These are phyloP conservation scores for Grigorovia yakushimaensis DNA, from an alignment of 805 yeast species.

Conservation along the genomic window DNA sequence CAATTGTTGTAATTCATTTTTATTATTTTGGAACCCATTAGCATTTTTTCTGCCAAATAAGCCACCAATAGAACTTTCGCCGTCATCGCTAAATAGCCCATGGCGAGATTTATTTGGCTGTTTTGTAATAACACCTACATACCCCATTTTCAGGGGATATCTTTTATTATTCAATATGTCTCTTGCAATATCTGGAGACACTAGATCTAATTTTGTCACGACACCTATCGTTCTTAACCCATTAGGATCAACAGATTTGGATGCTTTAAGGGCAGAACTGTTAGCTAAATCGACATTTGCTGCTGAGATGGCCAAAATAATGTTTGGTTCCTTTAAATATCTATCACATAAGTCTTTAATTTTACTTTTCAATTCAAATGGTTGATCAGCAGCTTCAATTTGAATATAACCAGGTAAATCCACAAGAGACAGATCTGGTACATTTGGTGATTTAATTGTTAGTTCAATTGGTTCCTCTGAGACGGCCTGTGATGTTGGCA, in stretches of 20 bases:
- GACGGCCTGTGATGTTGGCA: constrained; percentile 75
- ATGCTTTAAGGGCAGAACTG: constrained; percentile 87
- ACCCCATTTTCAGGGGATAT: constrained; percentile 92
- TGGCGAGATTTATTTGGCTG: constrained; percentile 38
- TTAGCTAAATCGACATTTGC: constrained; percentile 98
- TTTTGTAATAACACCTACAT: constrained; percentile 94
- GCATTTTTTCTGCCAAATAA: constrained; percentile 8
- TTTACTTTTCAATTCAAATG: constrained; percentile 65
- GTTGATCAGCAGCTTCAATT: constrained; percentile 94
- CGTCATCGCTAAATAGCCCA: constrained; percentile 11
- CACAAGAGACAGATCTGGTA: constrained; percentile 87
- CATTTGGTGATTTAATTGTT: constrained; percentile 78
- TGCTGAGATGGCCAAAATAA: constrained; percentile 89
- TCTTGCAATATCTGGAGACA: constrained; percentile 65
- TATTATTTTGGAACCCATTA: constrained; percentile 38
- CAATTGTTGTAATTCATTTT: constrained; percentile 11
- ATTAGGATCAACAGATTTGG: constrained; percentile 79
- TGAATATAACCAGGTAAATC: constrained; percentile 98
- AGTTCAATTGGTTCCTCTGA: constrained; percentile 91
- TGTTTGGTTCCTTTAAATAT: constrained; percentile 84
- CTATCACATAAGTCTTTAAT: constrained; percentile 74
- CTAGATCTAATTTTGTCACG: constrained; percentile 85
- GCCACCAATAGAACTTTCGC: constrained; percentile 3
- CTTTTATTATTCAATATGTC: constrained; percentile 61
- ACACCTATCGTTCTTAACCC: constrained; percentile 97